phyloP scores from a whole-genome alignment of 306 rosid genomes.

The Rosa lucieae region DNA sequence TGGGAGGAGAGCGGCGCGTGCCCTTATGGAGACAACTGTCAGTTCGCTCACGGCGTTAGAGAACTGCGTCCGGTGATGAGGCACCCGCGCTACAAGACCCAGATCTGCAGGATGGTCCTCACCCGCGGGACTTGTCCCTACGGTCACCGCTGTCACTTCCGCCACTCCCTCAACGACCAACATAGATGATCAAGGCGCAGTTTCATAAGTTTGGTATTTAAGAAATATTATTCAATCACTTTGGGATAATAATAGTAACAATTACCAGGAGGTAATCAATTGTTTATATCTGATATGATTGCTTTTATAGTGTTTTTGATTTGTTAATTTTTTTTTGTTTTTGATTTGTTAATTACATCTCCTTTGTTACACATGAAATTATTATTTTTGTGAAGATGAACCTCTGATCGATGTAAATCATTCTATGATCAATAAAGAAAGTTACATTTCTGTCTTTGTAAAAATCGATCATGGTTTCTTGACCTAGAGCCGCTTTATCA shows the following conservation, averaged over 20 bases:
- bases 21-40: conserved; percentile 78
- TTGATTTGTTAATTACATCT: background rate
- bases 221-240: background rate
- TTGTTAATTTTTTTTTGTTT: background rate
- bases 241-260: too few species aligned
- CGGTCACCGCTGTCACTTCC: conserved; percentile 95
- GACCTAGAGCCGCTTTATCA: too few species aligned
- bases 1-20: conserved; percentile 89
- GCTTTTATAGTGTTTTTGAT: background rate
- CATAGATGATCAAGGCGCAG: conserved; percentile 7
- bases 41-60: conserved; percentile 80
- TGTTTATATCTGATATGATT: background rate
- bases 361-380: background rate
- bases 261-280: background rate
- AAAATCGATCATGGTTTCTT: too few species aligned
- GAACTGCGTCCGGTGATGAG: conserved; percentile 92
- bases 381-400: too few species aligned
- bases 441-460: too few species aligned
- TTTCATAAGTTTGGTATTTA: background rate
- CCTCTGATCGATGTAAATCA: too few species aligned
- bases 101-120: conserved; percentile 88
- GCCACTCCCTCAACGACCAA: conserved; percentile 80
- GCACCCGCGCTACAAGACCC: conserved; percentile 97
- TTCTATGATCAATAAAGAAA: too few species aligned
- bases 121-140: conserved; percentile 74